Evolutionary conservation across 805 yeast species (phyloP).

Genomic region (Lachancea sp.): DNA sequence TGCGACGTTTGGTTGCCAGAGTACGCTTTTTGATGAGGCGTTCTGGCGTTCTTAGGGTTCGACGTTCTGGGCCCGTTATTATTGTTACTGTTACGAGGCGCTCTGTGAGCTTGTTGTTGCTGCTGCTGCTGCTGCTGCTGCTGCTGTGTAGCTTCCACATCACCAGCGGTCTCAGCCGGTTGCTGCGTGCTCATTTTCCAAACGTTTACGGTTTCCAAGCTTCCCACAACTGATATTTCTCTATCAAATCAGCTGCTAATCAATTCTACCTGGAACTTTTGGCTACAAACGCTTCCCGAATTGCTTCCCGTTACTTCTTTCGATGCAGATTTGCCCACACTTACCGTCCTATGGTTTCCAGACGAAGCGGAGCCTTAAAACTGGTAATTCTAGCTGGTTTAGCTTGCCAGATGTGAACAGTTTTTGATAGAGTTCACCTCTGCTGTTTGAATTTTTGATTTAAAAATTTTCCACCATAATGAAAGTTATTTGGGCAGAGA

Average conservation of each 20-base stretch:
- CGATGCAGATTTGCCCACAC: slow-evolving; percentile 5
- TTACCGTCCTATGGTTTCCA: background rate
- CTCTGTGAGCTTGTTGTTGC: slow-evolving; percentile 4
- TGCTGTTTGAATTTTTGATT: background rate
- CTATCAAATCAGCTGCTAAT: slow-evolving; percentile 7
- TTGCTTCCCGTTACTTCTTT: slow-evolving; percentile 6
- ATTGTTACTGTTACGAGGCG: slow-evolving; percentile 4
- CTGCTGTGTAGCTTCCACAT: slow-evolving; percentile 4
- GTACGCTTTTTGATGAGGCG: slow-evolving; percentile 4
- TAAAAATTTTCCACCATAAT: slow-evolving; percentile 1
- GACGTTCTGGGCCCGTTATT: background rate
- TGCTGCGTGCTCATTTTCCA: slow-evolving; percentile 9
- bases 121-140: slow-evolving; percentile 5
- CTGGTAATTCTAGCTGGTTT: background rate
- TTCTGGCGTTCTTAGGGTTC: slow-evolving; percentile 4
- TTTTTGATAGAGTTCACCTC: background rate
- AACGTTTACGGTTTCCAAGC: background rate
- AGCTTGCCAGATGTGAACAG: background rate
- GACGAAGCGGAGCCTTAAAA: slow-evolving; percentile 1
- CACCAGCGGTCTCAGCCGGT: slow-evolving; percentile 1
- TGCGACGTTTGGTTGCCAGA: slow-evolving; percentile 3
- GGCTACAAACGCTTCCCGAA: slow-evolving; percentile 5
- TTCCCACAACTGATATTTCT: slow-evolving; percentile 2
- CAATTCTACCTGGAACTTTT: slow-evolving; percentile 2
- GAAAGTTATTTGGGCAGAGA: background rate